Evolutionary conservation across 1,139 yeast genomes (phyloP).

Genomic region (Yamadazyma siamensis): DNA sequence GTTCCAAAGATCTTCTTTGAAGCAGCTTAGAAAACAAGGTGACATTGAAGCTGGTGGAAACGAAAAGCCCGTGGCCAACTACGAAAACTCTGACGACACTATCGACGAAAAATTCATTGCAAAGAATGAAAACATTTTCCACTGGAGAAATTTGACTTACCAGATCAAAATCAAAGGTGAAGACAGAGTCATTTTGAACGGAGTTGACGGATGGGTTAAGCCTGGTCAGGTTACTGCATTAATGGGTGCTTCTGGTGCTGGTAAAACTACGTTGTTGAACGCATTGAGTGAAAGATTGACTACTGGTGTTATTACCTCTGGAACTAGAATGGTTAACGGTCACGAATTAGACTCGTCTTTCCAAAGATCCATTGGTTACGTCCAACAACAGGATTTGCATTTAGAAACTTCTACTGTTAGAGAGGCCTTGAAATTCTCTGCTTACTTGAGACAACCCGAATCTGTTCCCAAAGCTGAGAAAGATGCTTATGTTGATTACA

Average conservation of each 20-base stretch:
- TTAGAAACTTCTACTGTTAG: slow-evolving; percentile 71
- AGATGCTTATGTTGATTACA: slow-evolving; percentile 66
- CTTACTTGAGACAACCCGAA: slow-evolving; percentile 70
- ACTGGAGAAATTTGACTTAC: slow-evolving; percentile 77
- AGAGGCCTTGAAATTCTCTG: slow-evolving; percentile 71
- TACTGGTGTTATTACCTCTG: slow-evolving; percentile 67
- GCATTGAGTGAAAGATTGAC: slow-evolving; percentile 76
- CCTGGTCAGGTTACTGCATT: slow-evolving; percentile 49
- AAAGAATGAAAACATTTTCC: slow-evolving; percentile 48
- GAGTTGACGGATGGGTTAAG: slow-evolving; percentile 82
- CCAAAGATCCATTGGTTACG: slow-evolving; percentile 81
- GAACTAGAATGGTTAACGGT: slow-evolving; percentile 74
- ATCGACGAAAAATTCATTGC: slow-evolving; percentile 6
- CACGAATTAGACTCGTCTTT: slow-evolving; percentile 64
- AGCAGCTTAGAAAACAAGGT: slow-evolving; percentile 12
- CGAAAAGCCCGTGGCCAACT: slow-evolving; percentile 5
- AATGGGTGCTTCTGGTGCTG: slow-evolving; percentile 90
- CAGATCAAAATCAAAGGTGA: slow-evolving; percentile 66
- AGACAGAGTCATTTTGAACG: slow-evolving; percentile 58
- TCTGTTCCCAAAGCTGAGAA: slow-evolving; percentile 54
- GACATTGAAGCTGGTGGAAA: slow-evolving; percentile 15
- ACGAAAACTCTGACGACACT: slow-evolving; percentile 2
- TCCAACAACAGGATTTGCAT: slow-evolving; percentile 80
- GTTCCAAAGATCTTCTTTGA: slow-evolving; percentile 42
- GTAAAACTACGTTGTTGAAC: slow-evolving; percentile 72